Evolutionary conservation across 1,284 basidiomycete species (phyloP).

Genomic region (Naganishia albida): DNA sequence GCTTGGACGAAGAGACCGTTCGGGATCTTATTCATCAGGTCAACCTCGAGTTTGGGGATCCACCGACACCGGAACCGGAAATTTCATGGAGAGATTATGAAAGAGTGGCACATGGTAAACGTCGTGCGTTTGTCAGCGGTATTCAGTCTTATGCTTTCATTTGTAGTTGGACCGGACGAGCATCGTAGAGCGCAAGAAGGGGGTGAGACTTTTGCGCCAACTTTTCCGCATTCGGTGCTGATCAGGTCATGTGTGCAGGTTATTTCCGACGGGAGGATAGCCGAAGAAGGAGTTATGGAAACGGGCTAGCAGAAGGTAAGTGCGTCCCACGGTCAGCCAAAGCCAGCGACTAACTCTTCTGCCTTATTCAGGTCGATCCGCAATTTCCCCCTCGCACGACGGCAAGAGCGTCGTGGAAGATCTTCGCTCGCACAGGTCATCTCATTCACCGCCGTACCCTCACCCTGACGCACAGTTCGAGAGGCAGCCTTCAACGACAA

Average conservation of each 20-base stretch:
- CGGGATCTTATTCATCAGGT: slow-evolving; percentile 28
- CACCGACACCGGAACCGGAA: slow-evolving; percentile 26
- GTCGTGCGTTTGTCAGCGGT: no score
- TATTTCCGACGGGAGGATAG: slow-evolving; percentile 10
- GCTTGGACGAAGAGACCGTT: slow-evolving; percentile 27
- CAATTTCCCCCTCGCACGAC: slow-evolving; percentile 7
- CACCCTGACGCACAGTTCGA: slow-evolving; percentile 10
- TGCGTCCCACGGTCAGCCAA: no score
- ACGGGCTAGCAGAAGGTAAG: slow-evolving; percentile 17
- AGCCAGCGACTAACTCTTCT: neutral
- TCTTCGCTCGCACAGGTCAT: slow-evolving; percentile 4
- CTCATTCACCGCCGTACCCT: slow-evolving; percentile 16
- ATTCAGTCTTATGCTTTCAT: neutral
- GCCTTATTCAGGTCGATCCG: slow-evolving; percentile 4
- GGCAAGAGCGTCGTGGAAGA: slow-evolving; percentile 4
- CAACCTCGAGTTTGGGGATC: slow-evolving; percentile 28
- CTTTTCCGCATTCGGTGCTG: neutral
- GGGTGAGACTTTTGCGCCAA: neutral
- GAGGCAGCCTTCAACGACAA: slow-evolving; percentile 3
- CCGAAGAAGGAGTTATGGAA: slow-evolving; percentile 10
- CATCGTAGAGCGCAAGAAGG: slow-evolving; percentile 18
- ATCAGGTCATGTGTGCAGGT: neutral
- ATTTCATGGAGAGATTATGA: slow-evolving; percentile 28
- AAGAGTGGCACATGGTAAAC: slow-evolving; percentile 3
- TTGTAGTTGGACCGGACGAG: slow-evolving; percentile 15